Conservation (phyloP, 805 yeast genomes). For the Zygotorulaspora florentina region DNA sequence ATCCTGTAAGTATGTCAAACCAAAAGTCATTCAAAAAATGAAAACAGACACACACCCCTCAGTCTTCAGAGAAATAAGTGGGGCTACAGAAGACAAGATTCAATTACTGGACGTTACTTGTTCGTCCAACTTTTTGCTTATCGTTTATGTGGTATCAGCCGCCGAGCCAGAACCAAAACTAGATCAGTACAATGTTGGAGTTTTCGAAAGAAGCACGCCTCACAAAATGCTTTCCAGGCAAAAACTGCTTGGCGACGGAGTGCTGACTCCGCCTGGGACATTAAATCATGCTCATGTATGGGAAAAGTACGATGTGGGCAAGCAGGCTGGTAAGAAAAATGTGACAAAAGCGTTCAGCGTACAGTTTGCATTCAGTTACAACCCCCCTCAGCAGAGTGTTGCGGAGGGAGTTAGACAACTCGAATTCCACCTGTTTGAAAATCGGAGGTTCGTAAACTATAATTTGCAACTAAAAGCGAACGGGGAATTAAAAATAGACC, state of each 20-base stretch:
- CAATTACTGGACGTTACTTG: not conserved
- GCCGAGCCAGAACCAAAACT: not conserved
- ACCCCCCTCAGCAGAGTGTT: too few relatives aligned
- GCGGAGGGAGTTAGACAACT: too few relatives aligned
- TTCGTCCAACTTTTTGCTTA: not conserved
- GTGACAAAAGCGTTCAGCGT: too few relatives aligned
- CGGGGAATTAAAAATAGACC: not conserved
- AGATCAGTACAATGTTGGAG: not conserved
- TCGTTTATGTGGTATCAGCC: not conserved
- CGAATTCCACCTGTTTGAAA: too few relatives aligned
- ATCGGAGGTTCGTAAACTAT: not conserved
- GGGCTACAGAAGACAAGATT: not conserved
- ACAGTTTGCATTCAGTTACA: too few relatives aligned
- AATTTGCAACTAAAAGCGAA: not conserved
- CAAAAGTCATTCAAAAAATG: slow-evolving; percentile 2
- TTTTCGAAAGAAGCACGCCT: not conserved
- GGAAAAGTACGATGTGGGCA: too few relatives aligned
- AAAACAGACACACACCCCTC: not conserved
- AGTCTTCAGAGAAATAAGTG: not conserved
- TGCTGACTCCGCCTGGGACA: too few relatives aligned
- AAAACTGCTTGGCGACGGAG: too few relatives aligned
- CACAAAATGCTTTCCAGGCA: not conserved
- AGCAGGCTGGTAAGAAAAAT: too few relatives aligned
- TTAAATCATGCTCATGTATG: too few relatives aligned
- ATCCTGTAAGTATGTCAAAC: slow-evolving; percentile 1